These are phyloP conservation scores for Mycena rebaudengoi DNA, from an alignment of 768 basidiomycete genomes.

Conservation along the genomic window DNA sequence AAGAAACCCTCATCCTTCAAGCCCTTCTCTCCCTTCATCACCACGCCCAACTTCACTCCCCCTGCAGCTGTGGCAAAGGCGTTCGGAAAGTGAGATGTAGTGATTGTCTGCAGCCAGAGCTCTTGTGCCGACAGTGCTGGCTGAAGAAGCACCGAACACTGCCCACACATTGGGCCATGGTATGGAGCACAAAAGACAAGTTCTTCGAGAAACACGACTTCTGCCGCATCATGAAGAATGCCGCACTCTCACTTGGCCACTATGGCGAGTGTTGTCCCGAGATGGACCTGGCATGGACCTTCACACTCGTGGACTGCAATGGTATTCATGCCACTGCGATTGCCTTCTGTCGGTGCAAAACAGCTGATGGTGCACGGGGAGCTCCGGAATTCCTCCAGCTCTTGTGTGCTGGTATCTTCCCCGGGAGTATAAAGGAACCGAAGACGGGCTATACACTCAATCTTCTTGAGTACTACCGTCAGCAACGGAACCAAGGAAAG, in stretches of 20 bases:
- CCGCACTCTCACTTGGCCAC: neutral
- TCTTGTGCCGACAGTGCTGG: neutral
- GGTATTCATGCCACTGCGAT: conserved; percentile 15
- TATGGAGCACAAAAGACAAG: neutral
- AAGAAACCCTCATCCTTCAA: neutral
- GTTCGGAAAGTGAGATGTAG: neutral
- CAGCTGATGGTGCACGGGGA: neutral
- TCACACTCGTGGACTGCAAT: conserved; percentile 4
- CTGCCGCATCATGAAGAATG: neutral
- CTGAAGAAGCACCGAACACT: too few species aligned
- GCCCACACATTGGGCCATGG: neutral
- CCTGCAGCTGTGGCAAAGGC: neutral
- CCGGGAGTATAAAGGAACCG: too few species aligned
- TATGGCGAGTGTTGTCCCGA: neutral
- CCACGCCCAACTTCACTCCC: too few species aligned
- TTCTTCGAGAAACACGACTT: neutral
- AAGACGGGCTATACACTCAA: conserved; percentile 1
- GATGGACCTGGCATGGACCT: neutral
- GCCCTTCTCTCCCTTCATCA: neutral
- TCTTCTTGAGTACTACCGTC: neutral
- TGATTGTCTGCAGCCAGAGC: neutral
- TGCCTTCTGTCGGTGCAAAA: neutral
- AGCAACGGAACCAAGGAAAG: conserved; percentile 1
- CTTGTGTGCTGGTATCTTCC: conserved; percentile 1
- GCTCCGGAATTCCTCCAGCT: neutral